Evolutionary conservation across 1,284 basidiomycete genomes (phyloP), one percentile per base, ranked within the genome.

Genomic region (Ceratobasidium sp.): DNA sequence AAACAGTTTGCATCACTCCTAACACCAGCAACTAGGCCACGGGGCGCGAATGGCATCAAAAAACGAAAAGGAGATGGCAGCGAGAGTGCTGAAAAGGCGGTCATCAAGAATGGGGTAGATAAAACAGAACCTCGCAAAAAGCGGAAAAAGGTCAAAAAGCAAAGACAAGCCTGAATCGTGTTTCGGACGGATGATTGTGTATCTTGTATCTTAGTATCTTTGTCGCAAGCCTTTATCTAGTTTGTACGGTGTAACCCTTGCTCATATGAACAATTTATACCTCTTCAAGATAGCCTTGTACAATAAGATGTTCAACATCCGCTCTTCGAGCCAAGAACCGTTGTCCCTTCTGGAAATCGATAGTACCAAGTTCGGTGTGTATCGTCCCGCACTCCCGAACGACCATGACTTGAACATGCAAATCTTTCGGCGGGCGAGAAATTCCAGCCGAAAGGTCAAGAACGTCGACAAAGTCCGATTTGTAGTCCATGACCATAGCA

Each of bases 281-380:
- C 77, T 86, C 84, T 84, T 97, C 94, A 78, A 99, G 85, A 83
- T 93, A 97, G 3, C 96, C 96, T 81, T 96, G 94, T 0, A 97
- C 90, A 80, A 98, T 94, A 79, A 98, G 87, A 82, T 95, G 91
- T 83, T 98, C 97, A 77, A 98, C 91, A 83, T 97, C 94, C 11
- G 92, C 89, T 79, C 94, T 86, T 61, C 93, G 87, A 67, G 98
- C 91, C 86, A 95, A 90, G 81, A 95, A 96, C 76, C 96, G 86
- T 84, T 96, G 93, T 0, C 96, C 96, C 83, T 92, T 94, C 80
- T 90, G 89, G 82, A 98, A 96, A 82, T 96, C 92, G 77, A 98
- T 91, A 77, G 89, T 90, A 42, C 95, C 95, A 75, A 92, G 86
- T 83, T 98, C 95, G 5, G 96, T 94, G 82, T 96, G 91, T 53